Evolutionary conservation across 2,329 filamentous ascomycete species (phyloP).

Genomic region (Pyrenophora graminea): DNA sequence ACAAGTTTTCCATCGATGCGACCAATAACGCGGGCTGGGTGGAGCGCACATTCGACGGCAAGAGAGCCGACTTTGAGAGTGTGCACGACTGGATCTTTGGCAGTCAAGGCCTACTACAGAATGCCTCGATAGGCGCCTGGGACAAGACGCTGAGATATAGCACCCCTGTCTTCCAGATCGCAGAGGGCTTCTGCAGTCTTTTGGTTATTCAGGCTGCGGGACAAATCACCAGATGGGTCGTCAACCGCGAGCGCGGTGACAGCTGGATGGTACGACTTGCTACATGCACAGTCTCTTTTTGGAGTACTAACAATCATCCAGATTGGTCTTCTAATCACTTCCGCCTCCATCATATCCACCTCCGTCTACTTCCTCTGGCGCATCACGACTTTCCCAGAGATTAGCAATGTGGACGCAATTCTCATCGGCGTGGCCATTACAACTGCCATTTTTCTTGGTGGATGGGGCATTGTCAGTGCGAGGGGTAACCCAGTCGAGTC

Average conservation of each 20-base stretch:
- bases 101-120: conserved; percentile 79
- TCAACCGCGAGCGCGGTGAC: conserved; percentile 90
- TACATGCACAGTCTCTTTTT: no score
- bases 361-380: conserved; percentile 96
- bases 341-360: conserved; percentile 88
- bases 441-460: conserved; percentile 87
- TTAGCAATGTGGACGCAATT: conserved; percentile 88
- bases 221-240: conserved; percentile 91
- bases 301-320: conserved; percentile 51
- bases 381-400: conserved; percentile 89
- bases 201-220: conserved; percentile 93
- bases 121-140: conserved; percentile 80
- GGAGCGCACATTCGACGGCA: conserved; percentile 72
- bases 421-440: conserved; percentile 92
- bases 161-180: conserved; percentile 89
- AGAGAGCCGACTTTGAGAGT: conserved; percentile 66
- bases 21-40: conserved; percentile 74
- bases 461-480: conserved; percentile 91
- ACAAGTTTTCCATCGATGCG: conserved; percentile 92
- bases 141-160: conserved; percentile 87
- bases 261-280: conserved; percentile 81
- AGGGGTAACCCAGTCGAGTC: conserved; percentile 95
- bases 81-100: conserved; percentile 87
- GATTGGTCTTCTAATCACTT: conserved; percentile 86
- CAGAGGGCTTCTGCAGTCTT: conserved; percentile 95